Percentiles rank a stretch among this genome's conserved stretches.
Conservation (phyloP, 73 alveolate genomes). For the Symbiodinium natans region DNA sequence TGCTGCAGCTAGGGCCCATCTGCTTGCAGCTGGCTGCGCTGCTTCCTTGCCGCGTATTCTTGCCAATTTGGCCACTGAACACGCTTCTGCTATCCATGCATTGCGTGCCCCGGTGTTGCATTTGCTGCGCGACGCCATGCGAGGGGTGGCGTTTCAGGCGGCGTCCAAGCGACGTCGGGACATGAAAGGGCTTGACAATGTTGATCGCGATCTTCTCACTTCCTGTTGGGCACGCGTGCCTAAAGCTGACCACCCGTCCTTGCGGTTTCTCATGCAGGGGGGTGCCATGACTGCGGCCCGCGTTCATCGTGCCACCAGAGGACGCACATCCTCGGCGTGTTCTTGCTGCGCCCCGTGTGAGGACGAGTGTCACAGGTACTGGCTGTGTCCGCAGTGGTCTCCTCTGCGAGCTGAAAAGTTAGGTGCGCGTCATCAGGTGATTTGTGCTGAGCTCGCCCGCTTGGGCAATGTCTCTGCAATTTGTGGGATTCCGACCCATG, state of each 20-base stretch:
- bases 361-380: not conserved
- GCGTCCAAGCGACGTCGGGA: not conserved
- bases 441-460: not conserved
- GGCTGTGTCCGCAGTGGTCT: not conserved
- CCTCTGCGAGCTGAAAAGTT: not conserved
- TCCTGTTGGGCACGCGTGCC: not conserved
- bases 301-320: not conserved
- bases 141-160: not conserved
- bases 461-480: not conserved
- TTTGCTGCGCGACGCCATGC: slow-evolving; percentile 11
- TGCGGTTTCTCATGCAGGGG: slow-evolving; percentile 23
- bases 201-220: not conserved
- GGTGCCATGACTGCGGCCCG: slow-evolving; percentile 19
- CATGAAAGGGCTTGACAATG: not conserved
- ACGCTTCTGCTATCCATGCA: not conserved
- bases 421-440: not conserved
- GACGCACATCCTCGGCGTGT: not conserved
- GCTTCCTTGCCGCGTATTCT: not conserved
- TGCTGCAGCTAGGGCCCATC: not conserved
- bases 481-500: slow-evolving; percentile 10
- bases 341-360: not conserved
- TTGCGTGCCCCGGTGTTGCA: not conserved
- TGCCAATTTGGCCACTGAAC: not conserved
- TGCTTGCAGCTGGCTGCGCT: not conserved
- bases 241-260: not conserved